Base-by-base conservation (phyloP, 768 basidiomycete species). In the Nevesoporus exiguus region DNA sequence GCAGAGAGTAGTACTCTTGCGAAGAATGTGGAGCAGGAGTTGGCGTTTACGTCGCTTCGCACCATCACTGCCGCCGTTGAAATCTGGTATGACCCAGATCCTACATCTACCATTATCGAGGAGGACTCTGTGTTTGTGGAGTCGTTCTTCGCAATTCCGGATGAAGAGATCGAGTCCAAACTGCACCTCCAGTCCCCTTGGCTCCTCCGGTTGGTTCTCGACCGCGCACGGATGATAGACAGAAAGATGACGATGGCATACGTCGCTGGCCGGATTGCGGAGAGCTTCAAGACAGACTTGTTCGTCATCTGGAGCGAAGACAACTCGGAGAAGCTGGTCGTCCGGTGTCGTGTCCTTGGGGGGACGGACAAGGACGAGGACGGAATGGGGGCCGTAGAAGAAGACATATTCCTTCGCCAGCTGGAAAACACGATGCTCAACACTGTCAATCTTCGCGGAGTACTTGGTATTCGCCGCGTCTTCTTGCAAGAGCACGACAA, bases 261-360 rank as follows among this genome's bases (percentile, higher is more conserved):
- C 60, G 95, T 98, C 40, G 95, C 94, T 6, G 86, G 89, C 58
- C 86, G 90, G 39, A 98, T 99, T 54, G 88, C 90, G 19, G 90
- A 93, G 70, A 94, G 84, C 60, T 98, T 98, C 78, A 91, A 93
- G 69, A 88, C 91, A 2, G 96, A 98, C 67, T 77, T 98, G 14
- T 98, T 98, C 71, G 93, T 98, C 70, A 97, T 98, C 61, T 97
- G 94, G 90, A 94, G 92, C 59, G 96, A 98, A 79, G 96, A 98
- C 72, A 98, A 97, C 73, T 91, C 96, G 3, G 92, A 96, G 72
- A 98, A 98, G 75, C 84, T 98, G 11, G 82, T 98, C 63, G 90
- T 99, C 62, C 96, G 97, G 42, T 96, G 97, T 71, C 92, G 97
- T 77, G 88, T 98, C 8, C 72, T 90, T 47, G 88, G 90, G 40